These are phyloP conservation scores for Leucosporidium yakuticum DNA, from an alignment of 768 basidiomycete species.

Conservation along the genomic window DNA sequence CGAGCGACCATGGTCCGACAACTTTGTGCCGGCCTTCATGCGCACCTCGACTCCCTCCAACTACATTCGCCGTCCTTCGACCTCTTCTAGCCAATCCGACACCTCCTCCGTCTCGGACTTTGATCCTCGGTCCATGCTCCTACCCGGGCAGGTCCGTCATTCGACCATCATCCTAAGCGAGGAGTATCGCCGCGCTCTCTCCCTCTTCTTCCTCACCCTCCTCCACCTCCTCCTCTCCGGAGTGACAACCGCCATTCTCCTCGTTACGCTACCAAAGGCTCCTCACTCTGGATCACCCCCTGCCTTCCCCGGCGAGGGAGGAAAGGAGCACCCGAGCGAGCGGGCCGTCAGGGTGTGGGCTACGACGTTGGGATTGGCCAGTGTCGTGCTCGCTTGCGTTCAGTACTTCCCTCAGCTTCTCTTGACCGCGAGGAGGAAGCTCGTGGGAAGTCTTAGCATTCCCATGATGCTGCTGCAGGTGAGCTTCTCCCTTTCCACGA, in stretches of 20 bases:
- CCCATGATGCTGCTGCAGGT: conserved; percentile 94
- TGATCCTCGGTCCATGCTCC: conserved; percentile 24
- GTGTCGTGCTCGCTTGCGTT: conserved; percentile 66
- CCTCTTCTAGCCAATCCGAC: conserved; percentile 1
- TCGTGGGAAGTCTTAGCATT: conserved; percentile 88
- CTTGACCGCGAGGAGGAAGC: conserved; percentile 57
- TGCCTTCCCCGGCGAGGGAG: conserved; percentile 39
- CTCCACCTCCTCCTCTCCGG: conserved; percentile 60
- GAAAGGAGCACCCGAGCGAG: conserved; percentile 41
- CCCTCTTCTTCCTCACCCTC: conserved; percentile 63
- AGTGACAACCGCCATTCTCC: conserved; percentile 59
- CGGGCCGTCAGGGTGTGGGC: conserved; percentile 60
- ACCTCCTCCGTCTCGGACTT: conserved; percentile 4
- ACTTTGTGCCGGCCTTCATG: conserved; percentile 23
- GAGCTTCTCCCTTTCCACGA: conserved; percentile 39
- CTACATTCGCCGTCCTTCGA: not conserved
- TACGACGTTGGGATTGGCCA: conserved; percentile 75
- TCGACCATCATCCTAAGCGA: conserved; percentile 37
- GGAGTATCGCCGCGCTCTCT: conserved; percentile 72
- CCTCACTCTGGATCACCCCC: conserved; percentile 11
- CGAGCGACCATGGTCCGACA: conserved; percentile 8
- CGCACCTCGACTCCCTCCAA: conserved; percentile 12
- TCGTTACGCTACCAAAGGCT: conserved; percentile 35
- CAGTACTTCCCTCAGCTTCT: conserved; percentile 86
- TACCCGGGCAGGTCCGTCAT: conserved; percentile 26